Evolutionary conservation across 208 protist genomes (phyloP).

Genomic region (Acanthamoeba culbertsoni): DNA sequence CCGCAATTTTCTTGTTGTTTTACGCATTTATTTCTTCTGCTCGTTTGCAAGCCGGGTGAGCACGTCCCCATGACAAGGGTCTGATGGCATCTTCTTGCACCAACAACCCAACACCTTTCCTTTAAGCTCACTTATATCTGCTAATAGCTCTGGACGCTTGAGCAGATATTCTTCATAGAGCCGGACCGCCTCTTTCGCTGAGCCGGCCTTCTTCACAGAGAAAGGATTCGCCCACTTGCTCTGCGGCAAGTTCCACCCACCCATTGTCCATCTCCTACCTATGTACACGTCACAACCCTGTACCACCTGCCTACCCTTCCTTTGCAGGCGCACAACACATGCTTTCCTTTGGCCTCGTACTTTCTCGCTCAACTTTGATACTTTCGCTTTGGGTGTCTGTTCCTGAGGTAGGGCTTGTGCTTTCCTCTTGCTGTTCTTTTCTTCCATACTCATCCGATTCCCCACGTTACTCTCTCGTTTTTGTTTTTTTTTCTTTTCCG

Average conservation of each 20-base stretch:
- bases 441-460: too few relatives aligned
- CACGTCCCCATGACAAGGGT: slow-evolving; percentile 67
- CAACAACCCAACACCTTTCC: slow-evolving; percentile 71
- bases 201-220: background rate
- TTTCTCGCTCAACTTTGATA: too few relatives aligned
- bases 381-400: too few relatives aligned
- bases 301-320: slow-evolving; percentile 62
- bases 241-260: slow-evolving; percentile 68
- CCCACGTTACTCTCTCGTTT: too few relatives aligned
- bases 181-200: background rate
- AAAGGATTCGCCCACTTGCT: slow-evolving; percentile 73
- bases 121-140: slow-evolving; percentile 48
- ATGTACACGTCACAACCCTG: slow-evolving; percentile 75
- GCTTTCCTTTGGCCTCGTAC: background rate
- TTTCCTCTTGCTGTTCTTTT: too few relatives aligned
- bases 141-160: slow-evolving; percentile 23
- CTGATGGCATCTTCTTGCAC: slow-evolving; percentile 54
- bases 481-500: too few relatives aligned
- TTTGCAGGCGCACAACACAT: slow-evolving; percentile 63
- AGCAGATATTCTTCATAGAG: slow-evolving; percentile 60
- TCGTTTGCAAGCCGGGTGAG: slow-evolving; percentile 55
- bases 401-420: too few relatives aligned
- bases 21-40: too few relatives aligned
- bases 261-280: slow-evolving; percentile 56
- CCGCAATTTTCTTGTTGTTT: too few relatives aligned